phyloP scores from a whole-genome alignment of 768 basidiomycete species.

The Leccinum truebloodii region DNA sequence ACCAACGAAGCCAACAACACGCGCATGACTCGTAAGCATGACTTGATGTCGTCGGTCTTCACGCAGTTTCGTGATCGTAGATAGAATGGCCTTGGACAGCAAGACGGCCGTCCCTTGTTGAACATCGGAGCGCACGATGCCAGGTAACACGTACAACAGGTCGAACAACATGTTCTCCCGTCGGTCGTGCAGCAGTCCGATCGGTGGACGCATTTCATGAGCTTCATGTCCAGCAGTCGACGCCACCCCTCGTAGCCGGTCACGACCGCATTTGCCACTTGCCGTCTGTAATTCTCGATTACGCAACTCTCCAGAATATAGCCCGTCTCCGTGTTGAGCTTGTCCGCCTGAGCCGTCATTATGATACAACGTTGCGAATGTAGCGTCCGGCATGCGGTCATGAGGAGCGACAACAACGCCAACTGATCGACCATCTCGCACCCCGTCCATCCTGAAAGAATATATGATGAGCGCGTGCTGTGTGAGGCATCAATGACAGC shows the following conservation, averaged over 20 bases:
- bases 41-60: constrained; percentile 76
- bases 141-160: constrained; percentile 82
- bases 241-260: constrained; percentile 84
- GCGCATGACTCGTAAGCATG: constrained; percentile 62
- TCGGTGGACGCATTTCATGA: constrained; percentile 84
- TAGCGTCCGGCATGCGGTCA: constrained; percentile 56
- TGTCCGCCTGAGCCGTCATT: constrained; percentile 61
- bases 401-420: constrained; percentile 70
- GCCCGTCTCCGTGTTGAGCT: constrained; percentile 63
- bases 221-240: constrained; percentile 76
- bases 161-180: constrained; percentile 92
- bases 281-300: constrained; percentile 84
- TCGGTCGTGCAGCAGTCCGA: constrained; percentile 65
- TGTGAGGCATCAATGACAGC: too few species aligned
- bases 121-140: constrained; percentile 63
- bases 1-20: constrained; percentile 57
- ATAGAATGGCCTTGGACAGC: constrained; percentile 78
- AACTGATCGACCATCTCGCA: constrained; percentile 83
- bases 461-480: too few species aligned
- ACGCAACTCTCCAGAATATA: constrained; percentile 85
- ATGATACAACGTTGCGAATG: constrained; percentile 69
- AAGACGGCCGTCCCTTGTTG: constrained; percentile 71
- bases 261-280: constrained; percentile 70
- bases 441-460: constrained; percentile 40
- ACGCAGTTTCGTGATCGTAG: constrained; percentile 84